Base-by-base conservation (phyloP, 441 rosid genomes). In the Corymbia citriodora region DNA sequence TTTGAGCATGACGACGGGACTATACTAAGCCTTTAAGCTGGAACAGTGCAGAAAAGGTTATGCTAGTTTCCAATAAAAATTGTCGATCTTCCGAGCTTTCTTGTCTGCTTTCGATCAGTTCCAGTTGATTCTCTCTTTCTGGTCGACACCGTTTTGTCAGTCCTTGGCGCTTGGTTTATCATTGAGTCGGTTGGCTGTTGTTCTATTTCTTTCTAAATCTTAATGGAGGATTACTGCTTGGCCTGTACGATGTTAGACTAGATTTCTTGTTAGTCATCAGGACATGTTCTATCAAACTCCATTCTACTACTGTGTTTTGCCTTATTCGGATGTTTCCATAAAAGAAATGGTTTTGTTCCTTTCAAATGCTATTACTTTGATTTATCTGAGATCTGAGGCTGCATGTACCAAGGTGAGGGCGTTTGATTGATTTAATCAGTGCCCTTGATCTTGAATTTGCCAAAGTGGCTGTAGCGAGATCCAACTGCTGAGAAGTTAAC, bases 391-490 rank as follows among this genome's bases (percentile, higher is more conserved):
- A 45, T 74, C 2, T 21, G 49, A 54, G 55, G 97, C 96, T 96
- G 93, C 91, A 91, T 94, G 98, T 95, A 95, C 97, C 95, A 88
- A 96, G 97, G 89, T 92, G 88, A 92, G 96, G 95, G 94, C 18
- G 87, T 19, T 54, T 45, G 85, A 74, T 74, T 7, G 85, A 40
- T 74, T 63, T 23, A 57, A 29, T 31, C 17, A 25, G 87, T 93
- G 61, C 92, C 94, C 93, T 93, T 89, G 19, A 36, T 92, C 96
- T 96, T 95, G 98, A 95, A 68, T 93, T 74, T 93, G 96, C 96
- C 96, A 89, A 90, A 74, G n/a, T 55, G 97, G 97, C 98, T 95
- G 96, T 95, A 94, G 97, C 98, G 57, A 96, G 81, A 94, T 94
- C 36, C 72, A 95, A 87, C 25, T 72, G 21, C 52, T 12, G 85